Evolutionary conservation across 768 basidiomycete genomes (phyloP).

Genomic region (Ramaria sp.): DNA sequence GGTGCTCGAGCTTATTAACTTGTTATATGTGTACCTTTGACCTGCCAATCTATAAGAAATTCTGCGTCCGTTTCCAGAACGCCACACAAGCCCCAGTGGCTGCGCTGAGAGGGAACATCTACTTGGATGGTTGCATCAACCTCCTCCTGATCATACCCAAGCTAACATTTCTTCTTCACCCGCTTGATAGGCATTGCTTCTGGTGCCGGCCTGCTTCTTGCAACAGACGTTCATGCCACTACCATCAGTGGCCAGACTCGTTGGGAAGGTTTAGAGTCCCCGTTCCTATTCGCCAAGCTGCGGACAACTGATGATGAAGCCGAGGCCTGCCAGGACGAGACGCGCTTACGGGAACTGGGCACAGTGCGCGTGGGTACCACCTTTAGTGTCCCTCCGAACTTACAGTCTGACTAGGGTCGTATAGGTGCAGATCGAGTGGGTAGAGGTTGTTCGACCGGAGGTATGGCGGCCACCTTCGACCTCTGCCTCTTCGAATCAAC

Average conservation of each 20-base stretch:
- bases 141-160: not conserved
- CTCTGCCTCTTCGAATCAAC: not conserved
- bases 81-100: not conserved
- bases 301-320: not conserved
- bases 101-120: not conserved
- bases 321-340: conserved; percentile 1
- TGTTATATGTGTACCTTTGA: not conserved
- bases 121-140: not conserved
- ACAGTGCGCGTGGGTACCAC: not conserved
- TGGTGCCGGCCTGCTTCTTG: not conserved
- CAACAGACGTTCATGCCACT: not conserved
- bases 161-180: not conserved
- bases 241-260: conserved; percentile 1
- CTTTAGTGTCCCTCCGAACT: not conserved
- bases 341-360: not conserved
- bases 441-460: not conserved
- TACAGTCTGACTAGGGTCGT: not conserved
- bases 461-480: not conserved
- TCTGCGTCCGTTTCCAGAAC: not conserved
- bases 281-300: not conserved
- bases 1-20: not conserved
- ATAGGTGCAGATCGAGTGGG: conserved; percentile 3
- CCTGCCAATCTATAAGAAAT: not conserved
- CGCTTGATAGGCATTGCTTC: not conserved
- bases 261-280: not conserved